phyloP scores from a whole-genome alignment of 1,284 basidiomycete species.

The Leucoagaricus sp. region DNA sequence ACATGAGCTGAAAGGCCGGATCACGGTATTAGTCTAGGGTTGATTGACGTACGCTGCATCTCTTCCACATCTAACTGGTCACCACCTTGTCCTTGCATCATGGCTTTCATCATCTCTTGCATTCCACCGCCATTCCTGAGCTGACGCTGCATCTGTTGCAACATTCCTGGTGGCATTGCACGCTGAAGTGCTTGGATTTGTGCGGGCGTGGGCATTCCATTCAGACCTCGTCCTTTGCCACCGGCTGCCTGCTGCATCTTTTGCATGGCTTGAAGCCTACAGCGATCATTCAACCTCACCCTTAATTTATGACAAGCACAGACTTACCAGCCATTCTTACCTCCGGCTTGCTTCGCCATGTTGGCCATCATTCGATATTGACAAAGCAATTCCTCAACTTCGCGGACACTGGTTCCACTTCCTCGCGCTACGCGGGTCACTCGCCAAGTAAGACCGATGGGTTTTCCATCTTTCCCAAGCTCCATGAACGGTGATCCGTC shows the following conservation, averaged over 20 bases:
- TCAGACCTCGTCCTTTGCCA: constrained; percentile 80
- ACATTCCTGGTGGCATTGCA: constrained; percentile 86
- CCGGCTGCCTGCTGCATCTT: constrained; percentile 88
- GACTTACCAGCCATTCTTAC: constrained; percentile 87
- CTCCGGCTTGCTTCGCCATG: constrained; percentile 96
- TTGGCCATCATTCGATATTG: constrained; percentile 98
- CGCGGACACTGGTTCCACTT: constrained; percentile 94
- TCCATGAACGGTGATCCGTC: constrained; percentile 91
- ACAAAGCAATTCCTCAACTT: constrained; percentile 95
- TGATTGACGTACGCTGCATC: constrained; percentile 68
- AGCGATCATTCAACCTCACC: constrained; percentile 6
- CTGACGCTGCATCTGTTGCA: constrained; percentile 83
- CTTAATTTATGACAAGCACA: neutral
- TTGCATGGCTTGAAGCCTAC: constrained; percentile 82
- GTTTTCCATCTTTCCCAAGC: constrained; percentile 81
- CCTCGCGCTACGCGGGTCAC: constrained; percentile 90
- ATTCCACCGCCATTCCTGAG: constrained; percentile 84
- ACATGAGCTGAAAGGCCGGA: constrained; percentile 11
- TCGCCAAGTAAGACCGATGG: constrained; percentile 81
- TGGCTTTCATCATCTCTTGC: constrained; percentile 94
- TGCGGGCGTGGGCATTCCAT: constrained; percentile 87
- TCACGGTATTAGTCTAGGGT: constrained; percentile 6
- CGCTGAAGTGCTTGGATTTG: constrained; percentile 94
- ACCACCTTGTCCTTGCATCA: constrained; percentile 90
- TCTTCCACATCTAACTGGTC: constrained; percentile 84